These are phyloP conservation scores for Sapria himalayana DNA, from an alignment of 345 rosid genomes.

Conservation along the genomic window DNA sequence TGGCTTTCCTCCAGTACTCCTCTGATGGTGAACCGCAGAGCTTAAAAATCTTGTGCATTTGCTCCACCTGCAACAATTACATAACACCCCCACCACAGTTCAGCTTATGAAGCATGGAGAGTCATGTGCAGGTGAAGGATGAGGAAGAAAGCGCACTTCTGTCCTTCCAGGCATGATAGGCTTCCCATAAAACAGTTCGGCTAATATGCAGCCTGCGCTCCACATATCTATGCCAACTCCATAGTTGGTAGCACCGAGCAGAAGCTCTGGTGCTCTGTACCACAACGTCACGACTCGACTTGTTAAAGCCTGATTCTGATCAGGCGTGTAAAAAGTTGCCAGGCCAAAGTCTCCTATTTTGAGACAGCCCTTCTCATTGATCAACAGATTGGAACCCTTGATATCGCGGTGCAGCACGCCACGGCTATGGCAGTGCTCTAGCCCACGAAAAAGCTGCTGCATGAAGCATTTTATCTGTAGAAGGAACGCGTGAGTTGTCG, in stretches of 20 bases:
- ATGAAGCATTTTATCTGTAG: conserved; percentile 63
- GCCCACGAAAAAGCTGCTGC: conserved; percentile 60
- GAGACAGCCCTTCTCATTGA: conserved; percentile 51
- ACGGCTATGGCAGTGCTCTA: conserved; percentile 69
- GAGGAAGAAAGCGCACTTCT: conserved; percentile 47
- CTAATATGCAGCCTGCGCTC: conserved; percentile 83
- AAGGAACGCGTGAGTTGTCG: background rate
- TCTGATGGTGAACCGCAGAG: conserved; percentile 81
- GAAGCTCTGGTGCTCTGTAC: conserved; percentile 92
- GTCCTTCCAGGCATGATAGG: conserved; percentile 97
- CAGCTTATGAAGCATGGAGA: too few relatives aligned
- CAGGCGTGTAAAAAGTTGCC: conserved; percentile 37
- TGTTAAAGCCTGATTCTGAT: conserved; percentile 37
- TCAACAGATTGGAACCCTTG: conserved; percentile 73
- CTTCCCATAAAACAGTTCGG: conserved; percentile 64
- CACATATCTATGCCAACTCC: conserved; percentile 78
- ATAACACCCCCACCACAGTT: too few relatives aligned
- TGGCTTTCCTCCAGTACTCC: conserved; percentile 54
- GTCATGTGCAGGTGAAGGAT: too few relatives aligned
- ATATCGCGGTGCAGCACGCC: conserved; percentile 82
- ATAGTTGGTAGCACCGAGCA: conserved; percentile 73
- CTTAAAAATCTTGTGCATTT: conserved; percentile 88
- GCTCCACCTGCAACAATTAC: conserved; percentile 87
- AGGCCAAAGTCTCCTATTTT: conserved; percentile 89
- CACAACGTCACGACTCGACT: conserved; percentile 95